Evolutionary conservation across 306 rosid species (phyloP), one percentile per base, ranked within the genome.

Genomic region (Morella rubra): DNA sequence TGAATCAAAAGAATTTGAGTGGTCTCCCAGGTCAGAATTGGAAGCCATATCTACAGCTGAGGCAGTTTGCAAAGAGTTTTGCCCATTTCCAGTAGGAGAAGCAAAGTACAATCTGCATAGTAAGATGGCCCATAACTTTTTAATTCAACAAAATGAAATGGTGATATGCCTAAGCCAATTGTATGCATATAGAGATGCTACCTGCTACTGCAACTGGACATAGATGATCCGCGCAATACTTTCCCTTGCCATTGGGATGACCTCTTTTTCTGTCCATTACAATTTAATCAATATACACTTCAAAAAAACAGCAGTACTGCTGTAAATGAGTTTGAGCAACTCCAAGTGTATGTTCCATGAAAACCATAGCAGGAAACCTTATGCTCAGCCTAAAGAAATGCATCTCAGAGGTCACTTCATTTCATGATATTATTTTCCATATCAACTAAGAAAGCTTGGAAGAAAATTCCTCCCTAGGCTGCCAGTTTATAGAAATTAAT

Each of bases 241-340:
- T 85, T 89, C 81, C 86, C 88, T 74, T 81, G 82, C 83, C 81
- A 86, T 41, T 84, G 84, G 22, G 86, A 82, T 42, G 92, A 85
- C 76, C 90, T 84, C 83, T 84, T 95, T 87, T 91, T 95, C 99
- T 95, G 93, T 77, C 69, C 86, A 89, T 80, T 58, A 73, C 74
- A 74, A 62, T 19, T 84, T 20, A 80, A 58, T 44, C 55, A 67
- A 64, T 18, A 76, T n/a, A 66, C 8, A 71, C n/a, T 76, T 69
- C 11, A 37, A 53, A 50, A 20, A 71, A 77, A 60, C 62, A 76
- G 73, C 19, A 83, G 78, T 45, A 73, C 70, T 69, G 51, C 83
- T 76, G 53, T 62, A 42, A 49, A 76, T 67, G 66, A 50, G 41
- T 27, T 54, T 53, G 27, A 5, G 22, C 22, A 53, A 32, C 12